Base-by-base conservation (phyloP, 2,329 filamentous ascomycete genomes). In the Raffaelea albimanens region DNA sequence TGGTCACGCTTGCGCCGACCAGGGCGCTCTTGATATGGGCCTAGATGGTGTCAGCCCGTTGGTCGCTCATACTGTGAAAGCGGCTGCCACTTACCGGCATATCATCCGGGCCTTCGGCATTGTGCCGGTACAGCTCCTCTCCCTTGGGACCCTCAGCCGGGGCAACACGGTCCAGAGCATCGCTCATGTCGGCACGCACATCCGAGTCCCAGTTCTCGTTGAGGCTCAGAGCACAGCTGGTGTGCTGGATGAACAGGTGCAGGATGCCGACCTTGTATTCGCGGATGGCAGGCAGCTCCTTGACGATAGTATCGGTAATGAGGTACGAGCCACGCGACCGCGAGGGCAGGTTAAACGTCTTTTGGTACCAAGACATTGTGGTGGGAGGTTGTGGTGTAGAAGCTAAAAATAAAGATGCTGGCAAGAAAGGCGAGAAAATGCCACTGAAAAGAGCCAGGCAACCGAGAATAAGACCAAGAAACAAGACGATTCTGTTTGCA, bases 161-260 rank as follows among this genome's bases (percentile, higher is more conserved):
- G 39, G 84, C 93, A 58, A 98, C 85, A 40, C 89, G 75, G 65
- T 98, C 91, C 55, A 98, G 72, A 42, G 91, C 88, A 69, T 96
- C 88, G 60, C 80, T 88, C 91, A 97, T 95, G 66, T 98, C 89
- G 38, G 76, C 77, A 50, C 89, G 78, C n/a, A 98, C 93, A 67
- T 94, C 87, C 47, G 65, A 64, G 61, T 90, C 87, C 66, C 78
- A 83, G 69, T 97, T 97, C 75, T 98, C 93, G 62, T 98, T 98
- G 58, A 98, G 70, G 51, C 80, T 87, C 46, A 98, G 74, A 13
- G 86, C 93, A 67, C 89, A 95, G 59, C 82, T 88, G 5, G 93
- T 98, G 68, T 98, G 93, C 68, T 98, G 91, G 47, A 97, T 76
- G 65, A 97, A 98, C 42, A 98, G 75, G 63, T 95, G 82, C 53